Base-by-base conservation (phyloP, 2,329 filamentous ascomycete genomes). In the Aspergillus spinulosporus region DNA sequence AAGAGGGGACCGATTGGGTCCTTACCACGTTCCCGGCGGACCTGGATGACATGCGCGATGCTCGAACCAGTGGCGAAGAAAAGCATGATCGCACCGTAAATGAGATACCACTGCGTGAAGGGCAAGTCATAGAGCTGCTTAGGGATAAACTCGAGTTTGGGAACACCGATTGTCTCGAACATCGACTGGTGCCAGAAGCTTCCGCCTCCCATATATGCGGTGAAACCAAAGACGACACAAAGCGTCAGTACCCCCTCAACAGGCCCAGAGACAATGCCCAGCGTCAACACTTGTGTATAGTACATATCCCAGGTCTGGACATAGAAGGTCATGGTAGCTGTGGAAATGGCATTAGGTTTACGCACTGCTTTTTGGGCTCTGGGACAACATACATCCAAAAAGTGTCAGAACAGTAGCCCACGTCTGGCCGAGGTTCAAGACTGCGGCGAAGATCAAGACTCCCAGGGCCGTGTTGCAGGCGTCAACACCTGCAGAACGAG, bases 261-360 rank as follows among this genome's bases (percentile, higher is more conserved):
- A 3, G 94, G 94, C 0, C 94, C 94, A 62, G 93, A 97, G 64
- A 99, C 82, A 60, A 97, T 79, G 58, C 94, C 94, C 4, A 99
- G 84, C 1, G 92, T 97, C 47, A 99, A 84, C 2, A 92, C 94
- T 74, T 97, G 92, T 50, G 94, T 99, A 77, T 97, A 93, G 77
- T 97, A 99, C 74, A 97, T 94, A 70, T 99, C 94, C 94, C 94
- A 99, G 34, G 94, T 97, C 74, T 97, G 94, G 42, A 97, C 88
- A 74, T 97, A 97, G 75, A 99, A 99, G n/a, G 94, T 97, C 66
- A 95, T 80, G 57, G 93, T 85, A 5, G 89, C 88, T 91, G 51
- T 31, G 6, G 8, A 21, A n/a, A 49, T 39, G 14, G 29, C 9
- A 52, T 58, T 43, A 58, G 47, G 14, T 48, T 21, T 34, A n/a